Conservation (phyloP, 441 rosid species). For the Erodium trifolium region DNA sequence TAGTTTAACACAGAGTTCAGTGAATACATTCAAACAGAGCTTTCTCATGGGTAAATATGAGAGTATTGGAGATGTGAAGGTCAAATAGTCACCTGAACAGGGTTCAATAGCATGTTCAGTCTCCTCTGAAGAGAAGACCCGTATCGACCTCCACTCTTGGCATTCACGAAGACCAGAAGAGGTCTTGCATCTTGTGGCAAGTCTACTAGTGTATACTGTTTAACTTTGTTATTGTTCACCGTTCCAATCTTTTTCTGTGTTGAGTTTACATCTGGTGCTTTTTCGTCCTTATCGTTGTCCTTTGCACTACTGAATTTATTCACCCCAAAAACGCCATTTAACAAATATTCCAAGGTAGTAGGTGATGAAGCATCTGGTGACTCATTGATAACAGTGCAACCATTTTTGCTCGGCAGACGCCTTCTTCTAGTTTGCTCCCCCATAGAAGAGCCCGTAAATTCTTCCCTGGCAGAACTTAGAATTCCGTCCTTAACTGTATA, state of each 20-base stretch:
- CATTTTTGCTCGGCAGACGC: conserved; percentile 37
- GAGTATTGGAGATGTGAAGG: conserved; percentile 6
- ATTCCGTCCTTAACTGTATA: conserved; percentile 30
- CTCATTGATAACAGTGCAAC: conserved; percentile 31
- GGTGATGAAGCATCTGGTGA: conserved; percentile 22
- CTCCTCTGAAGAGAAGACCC: conserved; percentile 57
- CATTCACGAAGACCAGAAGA: conserved; percentile 56
- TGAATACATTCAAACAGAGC: not conserved
- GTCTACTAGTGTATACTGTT: conserved; percentile 38
- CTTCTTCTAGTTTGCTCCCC: conserved; percentile 39
- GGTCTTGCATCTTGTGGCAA: conserved; percentile 51
- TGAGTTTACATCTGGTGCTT: conserved; percentile 23
- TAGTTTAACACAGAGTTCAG: not conserved
- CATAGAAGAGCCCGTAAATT: conserved; percentile 27
- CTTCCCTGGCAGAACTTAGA: conserved; percentile 30
- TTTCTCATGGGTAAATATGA: not conserved
- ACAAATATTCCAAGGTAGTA: conserved; percentile 25
- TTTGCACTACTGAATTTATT: conserved; percentile 38
- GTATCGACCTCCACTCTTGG: conserved; percentile 61
- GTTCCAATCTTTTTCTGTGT: conserved; percentile 29
- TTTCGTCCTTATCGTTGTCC: conserved; percentile 30
- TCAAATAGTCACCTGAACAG: conserved; percentile 42
- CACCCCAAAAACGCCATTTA: conserved; percentile 35
- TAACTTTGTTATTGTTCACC: conserved; percentile 22
- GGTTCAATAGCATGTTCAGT: conserved; percentile 58